These are phyloP conservation scores for Salvia rosmarinus DNA, from an alignment of 257 asterid species.

Conservation along the genomic window DNA sequence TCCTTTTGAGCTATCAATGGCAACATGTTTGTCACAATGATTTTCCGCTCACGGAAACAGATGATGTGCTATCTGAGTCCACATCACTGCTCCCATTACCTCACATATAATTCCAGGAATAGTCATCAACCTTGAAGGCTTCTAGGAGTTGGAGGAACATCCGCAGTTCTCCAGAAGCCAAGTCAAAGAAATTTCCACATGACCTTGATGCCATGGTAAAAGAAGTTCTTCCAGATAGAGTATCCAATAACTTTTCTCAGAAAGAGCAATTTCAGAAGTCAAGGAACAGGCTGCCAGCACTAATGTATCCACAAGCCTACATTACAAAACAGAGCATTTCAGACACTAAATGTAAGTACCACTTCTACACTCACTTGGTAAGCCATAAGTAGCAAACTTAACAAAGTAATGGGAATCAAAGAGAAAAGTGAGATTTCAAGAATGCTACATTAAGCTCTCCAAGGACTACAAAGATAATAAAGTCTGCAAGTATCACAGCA, in stretches of 20 bases:
- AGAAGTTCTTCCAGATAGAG: constrained; percentile 23
- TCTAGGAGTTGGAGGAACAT: constrained; percentile 73
- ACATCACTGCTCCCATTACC: constrained; percentile 62
- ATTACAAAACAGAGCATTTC: constrained; percentile 10
- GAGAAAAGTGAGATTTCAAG: not conserved
- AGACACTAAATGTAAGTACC: constrained; percentile 7
- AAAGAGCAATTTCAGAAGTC: constrained; percentile 33
- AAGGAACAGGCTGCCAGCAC: constrained; percentile 10
- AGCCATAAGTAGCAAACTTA: not conserved
- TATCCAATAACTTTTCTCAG: constrained; percentile 27
- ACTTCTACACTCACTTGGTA: not conserved
- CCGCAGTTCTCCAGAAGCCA: constrained; percentile 62
- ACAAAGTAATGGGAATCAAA: not conserved
- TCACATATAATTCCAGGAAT: constrained; percentile 73
- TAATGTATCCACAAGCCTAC: constrained; percentile 34
- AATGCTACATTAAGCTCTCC: not conserved
- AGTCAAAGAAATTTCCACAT: constrained; percentile 65
- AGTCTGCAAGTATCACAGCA: not conserved
- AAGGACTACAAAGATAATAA: too few species aligned
- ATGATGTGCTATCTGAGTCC: constrained; percentile 68
- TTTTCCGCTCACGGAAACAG: constrained; percentile 64
- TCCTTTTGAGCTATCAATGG: constrained; percentile 76
- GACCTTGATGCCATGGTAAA: constrained; percentile 66
- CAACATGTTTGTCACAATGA: constrained; percentile 81
- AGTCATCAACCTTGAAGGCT: constrained; percentile 72